These are phyloP conservation scores for Lathyrus aphaca DNA, from an alignment of 306 rosid genomes.

Conservation along the genomic window DNA sequence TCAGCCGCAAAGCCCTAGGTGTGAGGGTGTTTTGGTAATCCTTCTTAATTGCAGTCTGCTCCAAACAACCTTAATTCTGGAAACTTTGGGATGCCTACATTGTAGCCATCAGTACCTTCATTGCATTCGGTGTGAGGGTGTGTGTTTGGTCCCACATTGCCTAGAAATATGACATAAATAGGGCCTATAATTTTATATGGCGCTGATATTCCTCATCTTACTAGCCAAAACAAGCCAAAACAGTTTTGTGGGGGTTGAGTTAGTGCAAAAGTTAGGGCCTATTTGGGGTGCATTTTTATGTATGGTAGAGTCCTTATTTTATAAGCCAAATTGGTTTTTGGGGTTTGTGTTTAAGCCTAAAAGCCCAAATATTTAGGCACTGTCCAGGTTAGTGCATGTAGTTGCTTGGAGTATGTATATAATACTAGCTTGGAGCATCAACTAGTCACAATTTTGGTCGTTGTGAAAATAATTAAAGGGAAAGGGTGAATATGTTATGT, in stretches of 20 bases:
- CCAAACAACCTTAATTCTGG: not conserved
- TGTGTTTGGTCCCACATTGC: not conserved
- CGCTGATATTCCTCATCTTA: not conserved
- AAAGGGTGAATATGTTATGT: conserved; percentile 9
- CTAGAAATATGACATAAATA: not conserved
- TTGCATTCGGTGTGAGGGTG: not conserved
- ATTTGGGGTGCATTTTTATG: not conserved
- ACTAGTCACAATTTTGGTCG: not conserved
- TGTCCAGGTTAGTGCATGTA: not conserved
- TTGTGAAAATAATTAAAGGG: not conserved
- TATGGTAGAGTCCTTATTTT: conserved; percentile 7
- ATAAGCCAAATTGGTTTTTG: not conserved
- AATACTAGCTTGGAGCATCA: not conserved
- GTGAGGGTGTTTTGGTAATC: not conserved
- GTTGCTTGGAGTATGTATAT: not conserved
- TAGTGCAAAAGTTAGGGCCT: not conserved
- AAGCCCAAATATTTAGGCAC: not conserved
- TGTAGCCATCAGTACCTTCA: not conserved
- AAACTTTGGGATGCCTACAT: not conserved
- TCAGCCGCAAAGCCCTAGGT: not conserved
- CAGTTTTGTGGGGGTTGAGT: not conserved
- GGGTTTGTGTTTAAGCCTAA: not conserved
- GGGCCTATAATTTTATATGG: not conserved
- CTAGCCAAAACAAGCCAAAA: not conserved
- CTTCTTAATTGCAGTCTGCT: not conserved